phyloP scores from a whole-genome alignment of 2,329 filamentous ascomycete species.

The Exophiala dermatitidis region DNA sequence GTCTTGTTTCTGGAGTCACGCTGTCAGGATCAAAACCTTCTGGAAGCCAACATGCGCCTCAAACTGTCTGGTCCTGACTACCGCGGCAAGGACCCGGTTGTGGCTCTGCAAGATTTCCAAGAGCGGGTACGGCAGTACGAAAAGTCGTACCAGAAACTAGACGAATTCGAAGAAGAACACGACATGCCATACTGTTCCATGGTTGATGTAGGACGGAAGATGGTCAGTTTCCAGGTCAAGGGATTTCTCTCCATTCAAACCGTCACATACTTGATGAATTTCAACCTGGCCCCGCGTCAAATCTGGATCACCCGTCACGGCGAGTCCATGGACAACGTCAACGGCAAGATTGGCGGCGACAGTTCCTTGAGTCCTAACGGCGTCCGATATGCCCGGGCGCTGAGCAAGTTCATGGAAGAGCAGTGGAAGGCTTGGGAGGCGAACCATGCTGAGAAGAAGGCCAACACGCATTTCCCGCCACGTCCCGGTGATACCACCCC shows the following conservation, averaged over 20 bases:
- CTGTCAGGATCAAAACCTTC: constrained; percentile 72
- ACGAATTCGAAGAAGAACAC: constrained; percentile 81
- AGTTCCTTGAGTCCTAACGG: constrained; percentile 77
- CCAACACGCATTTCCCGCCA: constrained; percentile 77
- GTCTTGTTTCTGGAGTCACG: constrained; percentile 94
- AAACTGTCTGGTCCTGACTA: constrained; percentile 96
- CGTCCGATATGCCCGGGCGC: constrained; percentile 65
- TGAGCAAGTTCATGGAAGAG: constrained; percentile 75
- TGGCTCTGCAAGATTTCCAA: constrained; percentile 84
- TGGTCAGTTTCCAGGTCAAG: constrained; percentile 80
- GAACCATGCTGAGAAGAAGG: constrained; percentile 70
- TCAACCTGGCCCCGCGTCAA: constrained; percentile 89
- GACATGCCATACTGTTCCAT: constrained; percentile 95
- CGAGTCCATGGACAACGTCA: constrained; percentile 78
- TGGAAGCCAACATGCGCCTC: constrained; percentile 94
- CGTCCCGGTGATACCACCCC: constrained; percentile 85
- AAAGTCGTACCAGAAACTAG: constrained; percentile 84
- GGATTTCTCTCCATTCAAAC: constrained; percentile 90
- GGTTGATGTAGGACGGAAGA: constrained; percentile 93
- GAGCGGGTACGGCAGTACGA: constrained; percentile 88
- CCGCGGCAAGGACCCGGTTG: constrained; percentile 79
- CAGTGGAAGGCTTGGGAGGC: constrained; percentile 76
- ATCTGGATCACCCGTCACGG: constrained; percentile 98
- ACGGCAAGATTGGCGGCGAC: constrained; percentile 85
- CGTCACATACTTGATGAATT: constrained; percentile 90